These are phyloP conservation scores for Lachnellula occidentalis DNA, from an alignment of 2,329 filamentous ascomycete genomes.

Conservation along the genomic window DNA sequence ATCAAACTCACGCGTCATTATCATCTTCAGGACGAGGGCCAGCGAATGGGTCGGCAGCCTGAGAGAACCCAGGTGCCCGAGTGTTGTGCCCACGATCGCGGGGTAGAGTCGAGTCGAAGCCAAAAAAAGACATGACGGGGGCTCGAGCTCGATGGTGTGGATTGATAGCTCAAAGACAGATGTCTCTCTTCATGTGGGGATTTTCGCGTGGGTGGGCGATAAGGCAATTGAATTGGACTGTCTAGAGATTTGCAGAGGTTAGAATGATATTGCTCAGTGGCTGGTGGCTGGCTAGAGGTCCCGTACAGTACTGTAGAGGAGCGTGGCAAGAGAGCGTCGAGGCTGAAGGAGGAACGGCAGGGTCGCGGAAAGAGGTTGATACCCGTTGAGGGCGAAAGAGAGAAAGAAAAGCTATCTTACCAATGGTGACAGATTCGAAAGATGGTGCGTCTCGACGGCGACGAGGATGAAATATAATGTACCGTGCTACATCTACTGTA, in stretches of 20 bases:
- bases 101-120: constrained; percentile 68
- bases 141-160: not conserved
- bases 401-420: too few relatives aligned
- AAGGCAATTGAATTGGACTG: not conserved
- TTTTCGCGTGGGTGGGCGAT: not conserved
- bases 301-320: constrained; percentile 7
- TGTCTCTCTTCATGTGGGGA: not conserved
- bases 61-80: constrained; percentile 74
- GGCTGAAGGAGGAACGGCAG: not conserved
- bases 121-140: constrained; percentile 78
- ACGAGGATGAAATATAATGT: not conserved
- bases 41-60: constrained; percentile 80
- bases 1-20: constrained; percentile 35
- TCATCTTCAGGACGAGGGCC: constrained; percentile 61
- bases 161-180: not conserved
- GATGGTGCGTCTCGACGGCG: not conserved
- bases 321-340: not conserved
- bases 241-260: not conserved
- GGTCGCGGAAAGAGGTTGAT: too few relatives aligned
- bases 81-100: constrained; percentile 59
- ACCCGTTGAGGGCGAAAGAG: too few relatives aligned
- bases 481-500: too few relatives aligned
- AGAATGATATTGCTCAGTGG: not conserved
- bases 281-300: not conserved
- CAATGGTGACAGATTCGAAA: too few relatives aligned